Evolutionary conservation across 768 basidiomycete species (phyloP).

Genomic region (Phanerochaete sordida): DNA sequence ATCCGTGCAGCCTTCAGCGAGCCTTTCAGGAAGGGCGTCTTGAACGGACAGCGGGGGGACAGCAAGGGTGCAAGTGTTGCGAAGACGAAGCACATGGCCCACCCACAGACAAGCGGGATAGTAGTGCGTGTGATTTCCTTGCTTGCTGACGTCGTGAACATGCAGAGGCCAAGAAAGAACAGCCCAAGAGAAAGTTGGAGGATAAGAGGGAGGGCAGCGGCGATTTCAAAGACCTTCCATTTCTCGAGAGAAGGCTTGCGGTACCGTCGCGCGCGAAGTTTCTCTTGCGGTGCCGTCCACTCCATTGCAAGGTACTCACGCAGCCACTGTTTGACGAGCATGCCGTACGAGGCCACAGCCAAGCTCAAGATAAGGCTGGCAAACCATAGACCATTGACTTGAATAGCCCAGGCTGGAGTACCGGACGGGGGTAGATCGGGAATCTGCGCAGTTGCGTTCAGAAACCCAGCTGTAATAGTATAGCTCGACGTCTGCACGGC

Average conservation of each 20-base stretch:
- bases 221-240: not conserved
- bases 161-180: not conserved
- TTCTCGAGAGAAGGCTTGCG: not conserved
- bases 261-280: not conserved
- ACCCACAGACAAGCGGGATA: not conserved
- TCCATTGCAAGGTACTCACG: not conserved
- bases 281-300: not conserved
- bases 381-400: not conserved
- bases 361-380: not conserved
- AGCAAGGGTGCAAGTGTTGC: not conserved
- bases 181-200: not conserved
- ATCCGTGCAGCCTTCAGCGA: not conserved
- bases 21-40: not conserved
- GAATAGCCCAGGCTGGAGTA: not conserved
- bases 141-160: not conserved
- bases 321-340: not conserved
- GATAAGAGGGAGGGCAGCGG: not conserved
- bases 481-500: not conserved
- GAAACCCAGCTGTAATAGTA: not conserved
- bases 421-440: not conserved
- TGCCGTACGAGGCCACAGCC: not conserved
- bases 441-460: not conserved
- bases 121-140: not conserved
- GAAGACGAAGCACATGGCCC: not conserved
- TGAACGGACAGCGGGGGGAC: slow-evolving; percentile 5